These are phyloP conservation scores for Claviceps sorghi DNA, from an alignment of 2,329 filamentous ascomycete species.

Conservation along the genomic window DNA sequence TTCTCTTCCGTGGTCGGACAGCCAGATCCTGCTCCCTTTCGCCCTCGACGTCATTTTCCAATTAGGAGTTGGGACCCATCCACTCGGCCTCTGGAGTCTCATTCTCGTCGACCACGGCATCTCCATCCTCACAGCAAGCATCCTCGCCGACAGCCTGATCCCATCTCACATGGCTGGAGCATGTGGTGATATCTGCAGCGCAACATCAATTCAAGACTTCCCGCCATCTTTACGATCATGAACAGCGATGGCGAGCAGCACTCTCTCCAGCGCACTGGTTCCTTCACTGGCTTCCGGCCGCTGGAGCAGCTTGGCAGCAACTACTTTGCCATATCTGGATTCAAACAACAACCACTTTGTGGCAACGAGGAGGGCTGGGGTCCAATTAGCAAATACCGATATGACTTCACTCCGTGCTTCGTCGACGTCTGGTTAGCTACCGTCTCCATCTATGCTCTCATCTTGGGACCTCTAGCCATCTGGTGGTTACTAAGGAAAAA, in stretches of 20 bases:
- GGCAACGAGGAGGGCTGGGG: constrained; percentile 91
- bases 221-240: constrained; percentile 13
- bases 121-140: background rate
- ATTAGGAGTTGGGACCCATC: constrained; percentile 1
- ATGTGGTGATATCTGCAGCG: constrained; percentile 8
- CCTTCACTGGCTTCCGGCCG: constrained; percentile 43
- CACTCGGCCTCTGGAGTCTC: background rate
- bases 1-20: background rate
- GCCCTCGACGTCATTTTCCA: constrained; percentile 1
- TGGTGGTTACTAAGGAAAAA: constrained; percentile 66
- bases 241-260: constrained; percentile 25
- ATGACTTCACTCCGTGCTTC: constrained; percentile 95
- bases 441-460: constrained; percentile 64
- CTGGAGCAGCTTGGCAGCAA: constrained; percentile 35
- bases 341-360: constrained; percentile 65
- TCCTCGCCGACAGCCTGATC: constrained; percentile 9
- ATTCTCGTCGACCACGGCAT: background rate
- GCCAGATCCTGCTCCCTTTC: background rate
- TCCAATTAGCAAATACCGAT: constrained; percentile 70
- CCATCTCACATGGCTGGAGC: constrained; percentile 3
- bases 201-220: constrained; percentile 7
- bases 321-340: constrained; percentile 40
- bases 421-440: constrained; percentile 76
- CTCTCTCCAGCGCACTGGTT: constrained; percentile 41
- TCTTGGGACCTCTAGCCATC: constrained; percentile 62